Evolutionary conservation across 2,329 filamentous ascomycete species (phyloP).

Genomic region (Trichoderma endophyticum): DNA sequence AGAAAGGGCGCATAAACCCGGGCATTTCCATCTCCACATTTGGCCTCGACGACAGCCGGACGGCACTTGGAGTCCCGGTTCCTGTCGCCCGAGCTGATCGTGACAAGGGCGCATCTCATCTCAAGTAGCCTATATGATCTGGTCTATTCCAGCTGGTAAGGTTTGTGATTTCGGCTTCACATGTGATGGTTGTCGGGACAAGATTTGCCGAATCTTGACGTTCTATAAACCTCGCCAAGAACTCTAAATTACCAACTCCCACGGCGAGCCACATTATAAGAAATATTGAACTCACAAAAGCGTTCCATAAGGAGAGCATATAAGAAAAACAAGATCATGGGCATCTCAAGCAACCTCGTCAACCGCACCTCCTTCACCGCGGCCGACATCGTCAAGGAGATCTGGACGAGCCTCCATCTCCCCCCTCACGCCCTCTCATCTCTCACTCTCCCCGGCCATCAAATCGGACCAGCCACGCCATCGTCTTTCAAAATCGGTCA

Average conservation of each 20-base stretch:
- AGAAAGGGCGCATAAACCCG: background rate
- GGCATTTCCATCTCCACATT: background rate
- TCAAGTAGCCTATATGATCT: background rate
- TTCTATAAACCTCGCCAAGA: background rate
- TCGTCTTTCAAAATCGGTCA: constrained; percentile 55
- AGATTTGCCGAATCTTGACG: background rate
- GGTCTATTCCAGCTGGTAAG: background rate
- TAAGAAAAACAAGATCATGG: background rate
- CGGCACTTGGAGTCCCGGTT: background rate
- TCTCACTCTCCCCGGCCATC: constrained; percentile 20
- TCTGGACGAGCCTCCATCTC: constrained; percentile 21
- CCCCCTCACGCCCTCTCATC: constrained; percentile 16
- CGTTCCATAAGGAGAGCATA: background rate
- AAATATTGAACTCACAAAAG: background rate
- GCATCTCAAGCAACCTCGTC: background rate
- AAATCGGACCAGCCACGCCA: constrained; percentile 31
- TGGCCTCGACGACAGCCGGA: background rate
- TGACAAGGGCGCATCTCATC: background rate
- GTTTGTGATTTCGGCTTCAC: background rate
- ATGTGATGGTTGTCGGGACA: background rate
- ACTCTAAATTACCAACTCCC: background rate
- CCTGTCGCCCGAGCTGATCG: background rate
- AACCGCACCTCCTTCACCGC: constrained; percentile 17
- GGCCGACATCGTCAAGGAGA: constrained; percentile 18
- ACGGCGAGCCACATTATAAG: background rate